A percentile compares a stretch with the other conserved stretches of the same genome.
phyloP scores from a whole-genome alignment of 2,329 filamentous ascomycete species.

The Rhinocladiella mackenziei region DNA sequence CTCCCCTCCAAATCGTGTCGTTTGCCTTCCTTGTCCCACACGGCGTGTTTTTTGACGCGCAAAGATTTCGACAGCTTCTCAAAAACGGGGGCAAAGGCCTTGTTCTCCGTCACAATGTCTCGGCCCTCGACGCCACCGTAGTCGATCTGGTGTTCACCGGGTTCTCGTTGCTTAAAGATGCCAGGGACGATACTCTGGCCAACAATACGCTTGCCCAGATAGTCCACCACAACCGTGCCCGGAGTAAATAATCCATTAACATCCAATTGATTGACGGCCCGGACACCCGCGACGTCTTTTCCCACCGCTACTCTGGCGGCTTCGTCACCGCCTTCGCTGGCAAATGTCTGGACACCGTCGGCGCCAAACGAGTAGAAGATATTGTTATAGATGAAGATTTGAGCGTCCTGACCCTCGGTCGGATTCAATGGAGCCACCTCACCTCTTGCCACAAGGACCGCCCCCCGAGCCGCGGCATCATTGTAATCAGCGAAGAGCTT shows the following conservation, averaged over 20 bases:
- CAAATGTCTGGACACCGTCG: constrained; percentile 95
- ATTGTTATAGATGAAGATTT: constrained; percentile 99
- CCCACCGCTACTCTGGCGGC: constrained; percentile 92
- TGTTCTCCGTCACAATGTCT: constrained; percentile 86
- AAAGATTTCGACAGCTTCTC: constrained; percentile 86
- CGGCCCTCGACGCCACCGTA: constrained; percentile 98
- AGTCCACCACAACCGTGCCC: constrained; percentile 93
- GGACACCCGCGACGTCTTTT: constrained; percentile 92
- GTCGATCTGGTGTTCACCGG: constrained; percentile 97
- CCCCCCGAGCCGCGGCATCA: constrained; percentile 86
- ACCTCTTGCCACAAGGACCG: constrained; percentile 84
- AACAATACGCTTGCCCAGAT: constrained; percentile 93
- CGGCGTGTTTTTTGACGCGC: constrained; percentile 87
- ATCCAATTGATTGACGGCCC: constrained; percentile 93
- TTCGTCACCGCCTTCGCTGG: constrained; percentile 92
- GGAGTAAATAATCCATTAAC: constrained; percentile 92
- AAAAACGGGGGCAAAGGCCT: constrained; percentile 78
- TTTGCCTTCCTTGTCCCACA: constrained; percentile 95
- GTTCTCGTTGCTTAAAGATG: constrained; percentile 97
- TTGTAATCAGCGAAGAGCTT: constrained; percentile 98
- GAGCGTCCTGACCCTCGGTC: constrained; percentile 84
- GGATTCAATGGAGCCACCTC: constrained; percentile 93
- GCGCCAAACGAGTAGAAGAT: constrained; percentile 99
- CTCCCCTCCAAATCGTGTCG: constrained; percentile 89
- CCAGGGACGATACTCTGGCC: constrained; percentile 97